Base-by-base conservation (phyloP, 202 grass and related monocot genomes). In the Digitaria exilis region DNA sequence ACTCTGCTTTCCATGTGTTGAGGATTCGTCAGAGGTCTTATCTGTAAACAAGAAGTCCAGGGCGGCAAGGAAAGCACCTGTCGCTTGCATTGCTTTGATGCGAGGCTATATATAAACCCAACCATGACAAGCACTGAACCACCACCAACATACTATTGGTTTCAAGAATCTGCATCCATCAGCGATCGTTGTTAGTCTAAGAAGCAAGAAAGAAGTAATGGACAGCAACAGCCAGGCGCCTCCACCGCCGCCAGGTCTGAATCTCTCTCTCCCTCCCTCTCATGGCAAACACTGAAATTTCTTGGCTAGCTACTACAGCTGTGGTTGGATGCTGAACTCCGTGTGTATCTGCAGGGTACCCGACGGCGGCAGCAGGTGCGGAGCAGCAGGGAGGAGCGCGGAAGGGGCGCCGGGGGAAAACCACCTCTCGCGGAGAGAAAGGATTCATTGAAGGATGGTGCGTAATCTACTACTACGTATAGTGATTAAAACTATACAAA, bases 401-500 rank as follows among this genome's bases (percentile, higher is more conserved):
- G 80, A 85, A 85, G 35, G 19, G 28, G 24, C 76, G 85, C 48
- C 63, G 87, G 65, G 65, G 63, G 18, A 82, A 82, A 30, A 83
- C 94, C 0, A 80, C 75, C 9, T 69, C 81, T 0, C 89, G 91
- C 65, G 94, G 94, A 65, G 94, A 97, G 63, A 94, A 87, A 80
- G 89, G 94, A 0, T 97, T 97, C 74, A 74, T 97, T 12, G 94
- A 97, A 89, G 94, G 94, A 92, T 97, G 94, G 94, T 94, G 74
- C 29, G n/a, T 57, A 57, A 56, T 28, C 9, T 25, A 12, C 59
- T 7, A 0, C 1, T 7, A 17, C 59, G n/a, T n/a, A n/a, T n/a
- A n/a, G n/a, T 62, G 59, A 13, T 6, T 14, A 3, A 11, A 56
- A 22, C 48, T 19, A 18, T 19, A 2, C 6, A 2, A 37, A 37